A percentile compares a stretch with the other conserved stretches of the same genome.
These are phyloP conservation scores for Metschnikowia lunata DNA, from an alignment of 805 yeast genomes.

Conservation along the genomic window DNA sequence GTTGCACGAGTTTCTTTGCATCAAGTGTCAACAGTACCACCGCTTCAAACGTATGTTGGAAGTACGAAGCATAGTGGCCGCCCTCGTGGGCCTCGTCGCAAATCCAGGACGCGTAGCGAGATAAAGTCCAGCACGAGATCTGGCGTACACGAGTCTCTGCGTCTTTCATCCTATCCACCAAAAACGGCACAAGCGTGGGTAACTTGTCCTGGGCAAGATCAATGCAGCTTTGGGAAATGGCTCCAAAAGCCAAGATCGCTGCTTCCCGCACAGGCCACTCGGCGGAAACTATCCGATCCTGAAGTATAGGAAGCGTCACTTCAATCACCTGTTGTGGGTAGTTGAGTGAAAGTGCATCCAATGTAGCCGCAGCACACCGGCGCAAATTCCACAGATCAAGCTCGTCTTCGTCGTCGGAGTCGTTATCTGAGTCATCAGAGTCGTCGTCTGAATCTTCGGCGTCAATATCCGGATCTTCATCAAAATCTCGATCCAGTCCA, in stretches of 20 bases:
- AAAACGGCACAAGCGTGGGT: slow-evolving; percentile 77
- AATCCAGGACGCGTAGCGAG: slow-evolving; percentile 82
- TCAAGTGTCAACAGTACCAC: slow-evolving; percentile 75
- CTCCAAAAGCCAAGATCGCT: slow-evolving; percentile 90
- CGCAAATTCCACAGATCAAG: slow-evolving; percentile 84
- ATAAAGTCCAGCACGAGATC: slow-evolving; percentile 92
- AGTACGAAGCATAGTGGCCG: slow-evolving; percentile 61
- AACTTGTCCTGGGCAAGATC: slow-evolving; percentile 66
- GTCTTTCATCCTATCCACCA: slow-evolving; percentile 76
- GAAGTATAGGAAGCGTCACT: slow-evolving; percentile 68
- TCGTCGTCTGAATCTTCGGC: slow-evolving; percentile 49
- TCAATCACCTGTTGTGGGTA: slow-evolving; percentile 65
- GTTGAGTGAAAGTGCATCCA: slow-evolving; percentile 71
- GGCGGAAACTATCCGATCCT: slow-evolving; percentile 60
- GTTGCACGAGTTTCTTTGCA: slow-evolving; percentile 87
- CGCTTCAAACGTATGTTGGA: slow-evolving; percentile 73
- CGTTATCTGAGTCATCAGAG: slow-evolving; percentile 60
- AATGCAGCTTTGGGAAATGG: slow-evolving; percentile 84
- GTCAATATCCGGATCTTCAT: slow-evolving; percentile 25
- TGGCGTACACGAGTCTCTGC: slow-evolving; percentile 81
- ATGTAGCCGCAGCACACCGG: slow-evolving; percentile 90
- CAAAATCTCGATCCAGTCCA: background rate
- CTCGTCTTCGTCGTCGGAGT: slow-evolving; percentile 62
- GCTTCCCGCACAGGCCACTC: slow-evolving; percentile 94
- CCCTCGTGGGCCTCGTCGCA: slow-evolving; percentile 60